A percentile compares a stretch with the other conserved stretches of the same genome.
phyloP scores from a whole-genome alignment of 1,284 basidiomycete genomes.

The Moesziomyces sp. region DNA sequence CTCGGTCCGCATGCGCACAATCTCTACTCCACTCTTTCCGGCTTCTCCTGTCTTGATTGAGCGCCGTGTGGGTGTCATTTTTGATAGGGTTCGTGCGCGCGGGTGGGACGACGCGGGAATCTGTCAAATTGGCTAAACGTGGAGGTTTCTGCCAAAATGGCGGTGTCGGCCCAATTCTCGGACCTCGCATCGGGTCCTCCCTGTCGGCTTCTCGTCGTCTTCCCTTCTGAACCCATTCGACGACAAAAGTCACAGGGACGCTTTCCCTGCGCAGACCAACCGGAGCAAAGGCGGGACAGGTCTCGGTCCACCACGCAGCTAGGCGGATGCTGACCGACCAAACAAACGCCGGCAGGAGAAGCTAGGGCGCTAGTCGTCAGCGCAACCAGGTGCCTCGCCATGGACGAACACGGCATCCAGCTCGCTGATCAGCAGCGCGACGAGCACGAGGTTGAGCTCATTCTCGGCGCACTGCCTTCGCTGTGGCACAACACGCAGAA shows the following conservation, averaged over 20 bases:
- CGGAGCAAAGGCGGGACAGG: neutral
- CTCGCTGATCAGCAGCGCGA: slow-evolving; percentile 19
- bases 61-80: too few species aligned
- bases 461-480: slow-evolving; percentile 33
- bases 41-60: too few species aligned
- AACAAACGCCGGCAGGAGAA: neutral
- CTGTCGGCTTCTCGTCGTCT: too few species aligned
- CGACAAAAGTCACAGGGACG: too few species aligned
- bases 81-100: too few species aligned
- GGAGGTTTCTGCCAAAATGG: too few species aligned
- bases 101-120: too few species aligned
- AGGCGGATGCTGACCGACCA: neutral
- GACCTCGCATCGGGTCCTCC: too few species aligned
- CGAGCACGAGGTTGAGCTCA: slow-evolving; percentile 44
- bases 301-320: neutral
- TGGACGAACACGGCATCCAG: slow-evolving; percentile 16
- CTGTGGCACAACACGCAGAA: slow-evolving; percentile 41
- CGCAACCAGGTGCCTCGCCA: slow-evolving; percentile 1
- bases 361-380: neutral
- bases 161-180: too few species aligned
- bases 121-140: too few species aligned
- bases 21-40: neutral
- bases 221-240: too few species aligned
- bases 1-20: neutral
- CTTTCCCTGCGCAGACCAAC: neutral